A percentile compares a stretch with the other conserved stretches of the same genome.
phyloP scores from a whole-genome alignment of 169 alveolate genomes.

The Amoebophrya sp. region DNA sequence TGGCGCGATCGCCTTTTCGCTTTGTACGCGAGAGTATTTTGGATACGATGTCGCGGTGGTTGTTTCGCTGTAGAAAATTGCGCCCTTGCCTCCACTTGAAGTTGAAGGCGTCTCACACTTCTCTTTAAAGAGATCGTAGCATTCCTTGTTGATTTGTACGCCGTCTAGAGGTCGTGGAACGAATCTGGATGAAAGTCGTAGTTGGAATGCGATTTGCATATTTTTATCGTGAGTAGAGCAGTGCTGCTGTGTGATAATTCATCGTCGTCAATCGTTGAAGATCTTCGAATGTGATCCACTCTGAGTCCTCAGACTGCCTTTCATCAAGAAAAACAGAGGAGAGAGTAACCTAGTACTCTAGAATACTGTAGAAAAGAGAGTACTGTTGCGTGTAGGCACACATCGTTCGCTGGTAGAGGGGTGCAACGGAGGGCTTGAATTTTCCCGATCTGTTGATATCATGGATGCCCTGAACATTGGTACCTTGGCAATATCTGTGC shows the following conservation, averaged over 20 bases:
- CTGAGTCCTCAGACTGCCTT: no score
- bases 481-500: neutral
- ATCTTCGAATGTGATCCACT: no score
- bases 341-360: no score
- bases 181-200: neutral
- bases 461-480: neutral
- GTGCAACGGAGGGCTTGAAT: neutral
- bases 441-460: neutral
- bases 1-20: neutral
- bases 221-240: no score
- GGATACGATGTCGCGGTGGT: neutral
- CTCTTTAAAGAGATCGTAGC: neutral
- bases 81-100: neutral
- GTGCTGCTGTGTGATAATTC: no score
- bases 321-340: no score
- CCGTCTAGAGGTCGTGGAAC: neutral
- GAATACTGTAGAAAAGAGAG: no score
- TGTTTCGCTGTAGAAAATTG: neutral
- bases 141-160: neutral
- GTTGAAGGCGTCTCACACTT: neutral
- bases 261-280: no score
- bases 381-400: neutral
- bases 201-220: no score
- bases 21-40: neutral
- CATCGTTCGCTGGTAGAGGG: neutral